Conservation (phyloP, 805 yeast species). For the Cyberlindnera subsufficiens region DNA sequence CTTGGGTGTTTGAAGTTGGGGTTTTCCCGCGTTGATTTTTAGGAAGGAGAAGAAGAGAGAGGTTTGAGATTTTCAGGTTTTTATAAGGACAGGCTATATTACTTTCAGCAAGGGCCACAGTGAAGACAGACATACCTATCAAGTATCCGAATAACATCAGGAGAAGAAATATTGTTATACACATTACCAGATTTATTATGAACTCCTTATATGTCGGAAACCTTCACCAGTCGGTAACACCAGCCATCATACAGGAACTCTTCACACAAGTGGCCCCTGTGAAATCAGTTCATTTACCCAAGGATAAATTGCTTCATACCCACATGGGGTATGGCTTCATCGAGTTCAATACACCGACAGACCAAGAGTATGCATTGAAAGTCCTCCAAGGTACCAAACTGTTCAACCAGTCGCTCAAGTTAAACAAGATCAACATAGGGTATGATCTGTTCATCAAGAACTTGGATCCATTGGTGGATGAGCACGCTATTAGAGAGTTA, state of each 20-base stretch:
- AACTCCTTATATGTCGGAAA: conserved; percentile 50
- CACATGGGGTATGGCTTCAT: conserved; percentile 91
- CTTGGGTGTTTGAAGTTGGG: no score
- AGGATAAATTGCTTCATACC: conserved; percentile 60
- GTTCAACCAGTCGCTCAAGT: conserved; percentile 53
- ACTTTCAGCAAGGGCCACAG: no score
- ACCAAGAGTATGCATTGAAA: conserved; percentile 63
- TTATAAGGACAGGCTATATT: no score
- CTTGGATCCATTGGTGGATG: conserved; percentile 62
- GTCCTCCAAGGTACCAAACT: conserved; percentile 56
- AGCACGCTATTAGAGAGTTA: conserved; percentile 41
- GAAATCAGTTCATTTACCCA: conserved; percentile 64
- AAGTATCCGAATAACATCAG: no score
- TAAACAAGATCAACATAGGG: conserved; percentile 39
- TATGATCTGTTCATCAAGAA: conserved; percentile 12
- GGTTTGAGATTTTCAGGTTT: no score
- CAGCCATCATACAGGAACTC: conserved; percentile 69
- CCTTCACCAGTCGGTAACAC: conserved; percentile 70
- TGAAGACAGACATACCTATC: no score
- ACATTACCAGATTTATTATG: background rate
- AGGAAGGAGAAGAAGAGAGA: no score
- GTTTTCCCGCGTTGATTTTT: no score
- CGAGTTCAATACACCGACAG: conserved; percentile 53
- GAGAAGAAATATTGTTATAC: background rate
- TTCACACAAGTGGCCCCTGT: conserved; percentile 84